Base-by-base conservation (phyloP, 768 basidiomycete species). In the Hebeloma cylindrosporum region DNA sequence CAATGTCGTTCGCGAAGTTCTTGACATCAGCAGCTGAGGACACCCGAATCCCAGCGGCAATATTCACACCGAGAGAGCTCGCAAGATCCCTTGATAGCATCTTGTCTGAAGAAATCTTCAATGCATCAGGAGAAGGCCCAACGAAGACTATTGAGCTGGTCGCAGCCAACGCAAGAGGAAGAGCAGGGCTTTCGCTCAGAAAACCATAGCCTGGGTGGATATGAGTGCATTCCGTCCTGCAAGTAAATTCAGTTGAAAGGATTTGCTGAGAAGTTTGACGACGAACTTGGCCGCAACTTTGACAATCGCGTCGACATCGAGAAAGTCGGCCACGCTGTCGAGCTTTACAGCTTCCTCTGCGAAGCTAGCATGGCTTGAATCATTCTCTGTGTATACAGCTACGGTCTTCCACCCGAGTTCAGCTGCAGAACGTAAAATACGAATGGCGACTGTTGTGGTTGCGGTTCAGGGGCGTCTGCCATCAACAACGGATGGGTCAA, bases 341-440 rank as follows among this genome's bases (percentile, higher is more conserved):
- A 94, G 86, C 82, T 92, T 90, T 60, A 89, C 85, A 9, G 86
- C 86, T 40, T 87, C 86, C 57, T 91, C 82, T 60, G 93, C 87
- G 47, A 90, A 78, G 1, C 85, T 83, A 46, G 87, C 82, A 55
- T 83, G 73, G 64, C 93, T 87, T 56, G 85, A 85, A 61, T 92
- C 88, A 42, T 83, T 81, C 54, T 88, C 84, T 1, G 84, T 91
- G 71, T 88, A 93, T 60, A 93, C 82, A 8, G 91, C 86, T 32
- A 92, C 90, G 23, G 89, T 91, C 54, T 79, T 76, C 89, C 93
- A 91, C 32, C 85, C 88, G 34, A 93, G 74, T 59, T 92, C 88
- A 54, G 85, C 82, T 13, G 91, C 87, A 1, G 88, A 85, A 52
- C 88, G 80, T 70, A 94, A 83, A 31, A 94, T 82, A 56, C 91